Evolutionary conservation across 2,329 filamentous ascomycete genomes (phyloP).

Genomic region (Raffaelea albimanens): DNA sequence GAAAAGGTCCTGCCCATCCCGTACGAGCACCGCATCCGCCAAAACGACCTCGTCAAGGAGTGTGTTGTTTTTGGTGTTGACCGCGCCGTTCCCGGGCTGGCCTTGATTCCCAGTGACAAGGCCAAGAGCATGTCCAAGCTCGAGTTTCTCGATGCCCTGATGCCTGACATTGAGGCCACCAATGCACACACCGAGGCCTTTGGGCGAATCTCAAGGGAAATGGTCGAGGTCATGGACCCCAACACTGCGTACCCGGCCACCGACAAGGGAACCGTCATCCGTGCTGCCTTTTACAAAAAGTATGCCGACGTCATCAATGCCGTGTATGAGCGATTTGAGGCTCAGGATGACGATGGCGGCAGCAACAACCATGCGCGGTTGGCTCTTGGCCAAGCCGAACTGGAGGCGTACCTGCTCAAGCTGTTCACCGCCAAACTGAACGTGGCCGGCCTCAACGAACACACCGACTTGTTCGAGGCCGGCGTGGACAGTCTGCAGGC

Average conservation of each 20-base stretch:
- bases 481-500: conserved; percentile 38
- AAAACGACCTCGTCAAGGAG: conserved; percentile 22
- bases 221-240: conserved; percentile 24
- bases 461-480: conserved; percentile 31
- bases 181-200: conserved; percentile 31
- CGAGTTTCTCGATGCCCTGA: conserved; percentile 23
- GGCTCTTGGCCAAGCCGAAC: conserved; percentile 10
- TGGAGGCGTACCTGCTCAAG: conserved; percentile 24
- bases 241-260: conserved; percentile 28
- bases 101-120: conserved; percentile 20
- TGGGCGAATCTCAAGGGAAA: conserved; percentile 31
- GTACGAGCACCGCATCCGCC: conserved; percentile 24
- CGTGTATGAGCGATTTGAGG: conserved; percentile 17
- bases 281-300: conserved; percentile 25
- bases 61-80: conserved; percentile 24
- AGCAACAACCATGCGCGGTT: background rate
- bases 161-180: conserved; percentile 26
- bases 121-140: conserved; percentile 18
- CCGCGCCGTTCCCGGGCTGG: conserved; percentile 20
- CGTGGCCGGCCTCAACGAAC: conserved; percentile 19
- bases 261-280: conserved; percentile 37
- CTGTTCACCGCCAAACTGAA: conserved; percentile 17
- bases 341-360: conserved; percentile 7
- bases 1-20: conserved; percentile 28
- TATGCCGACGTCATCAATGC: conserved; percentile 25